Evolutionary conservation across 371 early-diverging fungal species (phyloP), one percentile per base, ranked within the genome.

Genomic region (Sporodiniella umbellata): DNA sequence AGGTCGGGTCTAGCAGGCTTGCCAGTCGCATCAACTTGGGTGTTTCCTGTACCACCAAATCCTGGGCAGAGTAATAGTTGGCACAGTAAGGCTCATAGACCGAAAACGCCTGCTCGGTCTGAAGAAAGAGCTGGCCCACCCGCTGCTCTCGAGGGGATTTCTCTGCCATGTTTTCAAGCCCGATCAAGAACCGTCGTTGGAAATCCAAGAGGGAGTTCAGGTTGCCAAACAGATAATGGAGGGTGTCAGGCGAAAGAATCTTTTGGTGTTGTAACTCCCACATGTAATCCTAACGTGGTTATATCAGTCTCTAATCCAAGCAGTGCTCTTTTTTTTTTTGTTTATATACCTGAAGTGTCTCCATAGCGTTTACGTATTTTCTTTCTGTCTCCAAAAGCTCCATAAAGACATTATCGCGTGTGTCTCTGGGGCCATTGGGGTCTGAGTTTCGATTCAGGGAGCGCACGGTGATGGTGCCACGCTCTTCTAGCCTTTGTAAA

Each of bases 11-110:
- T 45, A 96, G 68, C 17, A 93, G 64, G 51, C 84, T 76, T 24
- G 77, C 70, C 43, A 89, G 64, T 53, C 72, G 72, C 56, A 75
- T 77, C 14, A 83, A 67, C 46, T 75, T 75, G 39, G 70, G 68
- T 21, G 68, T 60, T 44, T 80, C 81, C 53, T 75, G 73, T 25
- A 76, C 67, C 12, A 79, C 74, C 10, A 83, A 42, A 43, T 74
- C 84, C 39, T 85, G 80, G 0, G 97, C 97, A 45, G 76, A 80
- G 25, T 85, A 75, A 60, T 91, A 91, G 74, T 96, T 96, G 42
- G 93, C 88, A 60, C 95, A 95, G 67, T 93, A 95, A 28, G 94
- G 91, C 59, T 93, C 90, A 69, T 98, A 98, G 2, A 94, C 93
- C 14, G 83, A 62, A 63, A 98, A 96, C n/a, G 83, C 83, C 39